Conservation (phyloP, 2,329 filamentous ascomycete species). For the Colletotrichum agaves region DNA sequence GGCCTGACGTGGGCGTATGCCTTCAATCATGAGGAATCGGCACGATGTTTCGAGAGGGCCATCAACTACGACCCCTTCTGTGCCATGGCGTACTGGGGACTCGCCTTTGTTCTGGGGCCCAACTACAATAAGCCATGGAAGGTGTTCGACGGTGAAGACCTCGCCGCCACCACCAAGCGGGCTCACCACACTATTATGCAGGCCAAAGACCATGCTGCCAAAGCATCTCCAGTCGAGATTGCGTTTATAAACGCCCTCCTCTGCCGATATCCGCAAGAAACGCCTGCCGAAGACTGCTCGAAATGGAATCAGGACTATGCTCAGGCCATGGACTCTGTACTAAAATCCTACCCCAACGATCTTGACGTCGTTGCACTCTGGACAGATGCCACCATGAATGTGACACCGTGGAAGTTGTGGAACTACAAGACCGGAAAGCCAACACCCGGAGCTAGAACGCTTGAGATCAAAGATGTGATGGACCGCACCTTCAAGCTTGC, state of each 20-base stretch:
- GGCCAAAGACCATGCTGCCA: constrained; percentile 52
- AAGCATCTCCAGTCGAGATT: constrained; percentile 63
- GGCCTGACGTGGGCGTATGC: constrained; percentile 79
- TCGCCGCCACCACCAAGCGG: constrained; percentile 59
- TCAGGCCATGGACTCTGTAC: constrained; percentile 52
- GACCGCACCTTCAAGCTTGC: constrained; percentile 61
- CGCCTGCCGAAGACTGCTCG: constrained; percentile 59
- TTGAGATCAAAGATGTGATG: constrained; percentile 46
- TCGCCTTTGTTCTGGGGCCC: constrained; percentile 77
- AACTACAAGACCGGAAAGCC: constrained; percentile 48
- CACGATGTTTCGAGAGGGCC: constrained; percentile 71
- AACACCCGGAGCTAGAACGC: constrained; percentile 37
- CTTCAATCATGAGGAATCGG: constrained; percentile 81
- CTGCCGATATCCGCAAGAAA: constrained; percentile 67
- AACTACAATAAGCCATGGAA: constrained; percentile 85
- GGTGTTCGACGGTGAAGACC: constrained; percentile 72
- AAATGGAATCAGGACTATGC: constrained; percentile 68
- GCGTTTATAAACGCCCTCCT: constrained; percentile 72
- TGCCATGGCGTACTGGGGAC: constrained; percentile 75
- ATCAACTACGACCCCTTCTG: constrained; percentile 63
- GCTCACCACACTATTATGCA: constrained; percentile 58
- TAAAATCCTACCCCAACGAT: constrained; percentile 51
- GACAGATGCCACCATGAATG: constrained; percentile 59
- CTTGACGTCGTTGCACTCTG: constrained; percentile 51
- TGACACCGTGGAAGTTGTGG: constrained; percentile 59